Base-by-base conservation (phyloP, 1,284 basidiomycete genomes). In the Singerocomus inundabilis region DNA sequence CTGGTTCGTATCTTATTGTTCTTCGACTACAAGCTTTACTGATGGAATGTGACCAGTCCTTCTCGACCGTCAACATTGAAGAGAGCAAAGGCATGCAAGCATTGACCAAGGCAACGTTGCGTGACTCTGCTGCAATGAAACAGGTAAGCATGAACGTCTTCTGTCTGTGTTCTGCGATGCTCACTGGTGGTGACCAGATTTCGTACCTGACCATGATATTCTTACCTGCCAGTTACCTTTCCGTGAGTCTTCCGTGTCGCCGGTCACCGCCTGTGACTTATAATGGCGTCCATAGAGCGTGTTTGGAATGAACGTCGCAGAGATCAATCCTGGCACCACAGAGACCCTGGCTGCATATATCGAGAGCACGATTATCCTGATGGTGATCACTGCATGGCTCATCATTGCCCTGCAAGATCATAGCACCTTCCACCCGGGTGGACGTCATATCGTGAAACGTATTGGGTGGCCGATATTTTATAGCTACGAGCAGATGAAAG, bases 61-160 rank as follows among this genome's bases (percentile, higher is more conserved):
- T 77, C 50, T 77, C 73, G 46, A 76, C 67, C 25, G 71, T 79
- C 33, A 78, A 75, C 48, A 75, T 80, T 8, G 66, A 72, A 30
- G 79, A 81, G 48, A 80, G 75, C 58, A 66, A 57, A 54, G 58
- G 62, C 16, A 79, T 76, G 72, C 63, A 72, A 39, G 57, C 61
- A 10, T 59, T 82, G 53, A 78, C 79, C 0, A 71, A 74, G 57
- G 76, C 77, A 18, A 66, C 76, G 18, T 59, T 77, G 44, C 66
- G 67, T 38, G 78, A 81, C 53, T 77, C 76, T 52, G 44, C 57
- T 61, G 76, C 78, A 16, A 79, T 81, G 74, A 82, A 80, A 58
- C 65, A 67, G 47, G 67, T 70, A 35, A 49, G 60, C 3, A 34
- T 25, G n/a, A 21, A 36, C 4, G 18, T 34, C n/a, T 2, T 5